These are phyloP conservation scores for Fomitopsis pulvina DNA, from an alignment of 768 basidiomycete genomes.

Conservation along the genomic window DNA sequence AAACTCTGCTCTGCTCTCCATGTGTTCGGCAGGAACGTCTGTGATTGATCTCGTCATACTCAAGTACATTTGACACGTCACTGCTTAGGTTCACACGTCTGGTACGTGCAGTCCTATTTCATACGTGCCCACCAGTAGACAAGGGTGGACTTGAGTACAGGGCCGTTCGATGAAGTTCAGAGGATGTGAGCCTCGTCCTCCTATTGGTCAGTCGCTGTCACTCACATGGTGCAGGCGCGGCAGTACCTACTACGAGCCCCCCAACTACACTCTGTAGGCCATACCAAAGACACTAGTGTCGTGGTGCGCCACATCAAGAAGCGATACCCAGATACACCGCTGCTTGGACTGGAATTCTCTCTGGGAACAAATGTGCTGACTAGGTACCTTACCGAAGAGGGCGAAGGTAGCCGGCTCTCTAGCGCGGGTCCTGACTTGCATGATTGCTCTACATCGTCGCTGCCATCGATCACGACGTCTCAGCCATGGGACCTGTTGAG, in stretches of 20 bases:
- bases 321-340: constrained; percentile 73
- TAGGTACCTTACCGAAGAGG: constrained; percentile 84
- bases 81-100: constrained; percentile 77
- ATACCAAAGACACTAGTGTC: constrained; percentile 84
- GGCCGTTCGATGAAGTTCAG: constrained; percentile 86
- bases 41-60: no score
- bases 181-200: constrained; percentile 53
- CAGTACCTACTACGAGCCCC: constrained; percentile 76
- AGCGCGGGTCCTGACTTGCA: constrained; percentile 74
- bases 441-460: constrained; percentile 35
- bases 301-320: constrained; percentile 73
- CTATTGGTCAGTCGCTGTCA: neutral
- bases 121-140: constrained; percentile 59
- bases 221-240: constrained; percentile 54
- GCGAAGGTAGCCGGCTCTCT: constrained; percentile 49
- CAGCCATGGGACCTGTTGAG: constrained; percentile 1
- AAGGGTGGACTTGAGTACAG: constrained; percentile 89
- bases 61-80: no score
- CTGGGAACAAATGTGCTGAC: constrained; percentile 90
- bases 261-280: constrained; percentile 81
- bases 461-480: no score
- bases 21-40: no score
- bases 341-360: constrained; percentile 88
- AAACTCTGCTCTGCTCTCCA: no score
- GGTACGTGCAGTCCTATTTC: constrained; percentile 77